These are phyloP conservation scores for Amanita pseudoporphyria DNA, from an alignment of 768 basidiomycete species.

Conservation along the genomic window DNA sequence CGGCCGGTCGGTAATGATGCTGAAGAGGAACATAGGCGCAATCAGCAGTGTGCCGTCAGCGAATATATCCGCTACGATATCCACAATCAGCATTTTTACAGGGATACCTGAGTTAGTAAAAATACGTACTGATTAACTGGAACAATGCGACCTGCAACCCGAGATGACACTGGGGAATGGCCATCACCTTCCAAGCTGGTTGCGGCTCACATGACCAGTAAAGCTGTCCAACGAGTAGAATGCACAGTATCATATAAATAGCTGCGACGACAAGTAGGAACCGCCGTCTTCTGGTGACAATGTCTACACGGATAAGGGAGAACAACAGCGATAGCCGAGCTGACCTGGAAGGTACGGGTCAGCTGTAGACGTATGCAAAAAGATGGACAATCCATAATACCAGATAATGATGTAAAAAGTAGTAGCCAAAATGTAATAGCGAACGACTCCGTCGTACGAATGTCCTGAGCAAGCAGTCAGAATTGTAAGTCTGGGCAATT, in stretches of 20 bases:
- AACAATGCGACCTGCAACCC: conserved; percentile 37
- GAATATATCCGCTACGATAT: no score
- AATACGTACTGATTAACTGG: no score
- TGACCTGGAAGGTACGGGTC: conserved; percentile 19
- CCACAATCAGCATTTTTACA: no score
- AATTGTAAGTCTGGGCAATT: not conserved
- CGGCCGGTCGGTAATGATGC: no score
- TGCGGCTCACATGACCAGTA: conserved; percentile 34
- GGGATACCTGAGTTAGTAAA: no score
- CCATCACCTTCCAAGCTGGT: conserved; percentile 27
- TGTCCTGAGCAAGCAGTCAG: conserved; percentile 1
- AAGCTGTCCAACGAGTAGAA: conserved; percentile 33
- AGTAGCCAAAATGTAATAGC: conserved; percentile 26
- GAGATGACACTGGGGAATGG: conserved; percentile 31
- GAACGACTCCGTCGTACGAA: conserved; percentile 12
- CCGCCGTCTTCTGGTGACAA: conserved; percentile 18
- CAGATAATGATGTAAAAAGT: conserved; percentile 31
- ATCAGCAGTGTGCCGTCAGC: no score
- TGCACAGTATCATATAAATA: conserved; percentile 19
- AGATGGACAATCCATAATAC: conserved; percentile 13
- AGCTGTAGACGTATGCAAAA: not conserved
- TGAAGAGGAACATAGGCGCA: no score
- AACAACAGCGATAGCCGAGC: conserved; percentile 44
- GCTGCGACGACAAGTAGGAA: conserved; percentile 21
- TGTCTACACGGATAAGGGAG: conserved; percentile 44